Conservation (phyloP, 106 monocot species). For the Apostasia shenzhenica region DNA sequence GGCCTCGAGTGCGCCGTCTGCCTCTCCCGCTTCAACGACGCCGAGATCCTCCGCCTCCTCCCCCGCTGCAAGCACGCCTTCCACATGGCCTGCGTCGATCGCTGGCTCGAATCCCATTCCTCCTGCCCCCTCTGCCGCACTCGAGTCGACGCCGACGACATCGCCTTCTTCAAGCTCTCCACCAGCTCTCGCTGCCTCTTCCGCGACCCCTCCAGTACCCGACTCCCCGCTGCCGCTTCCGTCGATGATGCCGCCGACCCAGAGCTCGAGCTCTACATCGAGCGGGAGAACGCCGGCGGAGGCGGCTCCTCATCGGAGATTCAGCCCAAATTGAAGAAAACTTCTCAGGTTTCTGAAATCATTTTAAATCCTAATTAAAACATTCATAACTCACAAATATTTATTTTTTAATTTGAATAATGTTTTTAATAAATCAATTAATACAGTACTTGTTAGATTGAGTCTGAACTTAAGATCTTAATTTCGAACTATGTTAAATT, state of each 20-base stretch:
- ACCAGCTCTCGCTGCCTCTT: conserved; percentile 32
- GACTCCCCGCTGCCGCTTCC: background rate
- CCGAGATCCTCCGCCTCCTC: conserved; percentile 57
- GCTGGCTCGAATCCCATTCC: conserved; percentile 64
- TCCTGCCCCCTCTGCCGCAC: conserved; percentile 76
- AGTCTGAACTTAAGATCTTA: no score
- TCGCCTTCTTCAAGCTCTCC: conserved; percentile 37
- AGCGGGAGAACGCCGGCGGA: conserved; percentile 25
- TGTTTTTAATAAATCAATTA: no score
- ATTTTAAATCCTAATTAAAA: background rate
- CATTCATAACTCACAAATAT: no score
- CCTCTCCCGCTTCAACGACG: conserved; percentile 45
- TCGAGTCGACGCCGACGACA: conserved; percentile 33
- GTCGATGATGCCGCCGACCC: background rate
- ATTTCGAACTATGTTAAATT: no score
- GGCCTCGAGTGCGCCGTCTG: conserved; percentile 87
- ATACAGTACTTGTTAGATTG: no score
- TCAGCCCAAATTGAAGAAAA: conserved; percentile 14
- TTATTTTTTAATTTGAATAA: no score
- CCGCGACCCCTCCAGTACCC: background rate
- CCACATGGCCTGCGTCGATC: conserved; percentile 70
- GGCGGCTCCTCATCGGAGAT: background rate
- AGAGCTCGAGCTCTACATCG: conserved; percentile 38
- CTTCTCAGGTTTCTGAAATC: conserved; percentile 10
- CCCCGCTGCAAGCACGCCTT: conserved; percentile 83